Percentiles rank a stretch among this genome's conserved stretches.
Evolutionary conservation across 2,329 filamentous ascomycete species (phyloP).

Genomic region (Alternaria sp.): DNA sequence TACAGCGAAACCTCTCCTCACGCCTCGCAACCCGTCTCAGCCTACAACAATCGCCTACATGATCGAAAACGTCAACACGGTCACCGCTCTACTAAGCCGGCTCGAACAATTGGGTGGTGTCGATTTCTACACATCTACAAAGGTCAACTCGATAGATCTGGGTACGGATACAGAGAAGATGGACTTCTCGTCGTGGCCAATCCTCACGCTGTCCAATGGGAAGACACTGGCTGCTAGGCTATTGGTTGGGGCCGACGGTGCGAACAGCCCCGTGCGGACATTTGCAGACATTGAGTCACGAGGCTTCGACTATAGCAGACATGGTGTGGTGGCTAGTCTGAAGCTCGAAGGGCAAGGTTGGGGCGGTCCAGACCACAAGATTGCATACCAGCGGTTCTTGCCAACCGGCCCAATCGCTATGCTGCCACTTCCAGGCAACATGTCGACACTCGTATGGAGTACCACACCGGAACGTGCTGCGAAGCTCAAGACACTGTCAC

Average conservation of each 20-base stretch:
- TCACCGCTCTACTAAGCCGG: conserved; percentile 74
- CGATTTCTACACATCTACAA: conserved; percentile 75
- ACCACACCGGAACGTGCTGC: conserved; percentile 82
- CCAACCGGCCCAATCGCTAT: conserved; percentile 91
- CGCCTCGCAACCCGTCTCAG: conserved; percentile 50
- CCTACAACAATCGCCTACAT: conserved; percentile 84
- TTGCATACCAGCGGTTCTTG: conserved; percentile 93
- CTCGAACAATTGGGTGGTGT: conserved; percentile 72
- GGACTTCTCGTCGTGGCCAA: conserved; percentile 86
- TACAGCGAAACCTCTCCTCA: conserved; percentile 46
- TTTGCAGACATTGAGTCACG: conserved; percentile 86
- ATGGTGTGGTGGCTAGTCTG: conserved; percentile 90
- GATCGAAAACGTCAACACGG: conserved; percentile 92
- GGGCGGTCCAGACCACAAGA: conserved; percentile 59
- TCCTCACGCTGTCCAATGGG: conserved; percentile 74
- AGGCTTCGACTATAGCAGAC: conserved; percentile 92
- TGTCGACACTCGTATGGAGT: conserved; percentile 91
- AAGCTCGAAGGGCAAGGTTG: conserved; percentile 65
- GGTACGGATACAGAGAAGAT: conserved; percentile 70
- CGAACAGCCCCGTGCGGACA: conserved; percentile 88
- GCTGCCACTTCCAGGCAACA: conserved; percentile 83
- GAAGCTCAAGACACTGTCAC: conserved; percentile 75
- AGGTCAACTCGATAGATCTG: conserved; percentile 78
- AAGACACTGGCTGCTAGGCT: conserved; percentile 77
- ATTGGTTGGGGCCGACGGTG: conserved; percentile 90